Conservation (phyloP, 2,329 filamentous ascomycete species). For the Sclerotinia subarctica region DNA sequence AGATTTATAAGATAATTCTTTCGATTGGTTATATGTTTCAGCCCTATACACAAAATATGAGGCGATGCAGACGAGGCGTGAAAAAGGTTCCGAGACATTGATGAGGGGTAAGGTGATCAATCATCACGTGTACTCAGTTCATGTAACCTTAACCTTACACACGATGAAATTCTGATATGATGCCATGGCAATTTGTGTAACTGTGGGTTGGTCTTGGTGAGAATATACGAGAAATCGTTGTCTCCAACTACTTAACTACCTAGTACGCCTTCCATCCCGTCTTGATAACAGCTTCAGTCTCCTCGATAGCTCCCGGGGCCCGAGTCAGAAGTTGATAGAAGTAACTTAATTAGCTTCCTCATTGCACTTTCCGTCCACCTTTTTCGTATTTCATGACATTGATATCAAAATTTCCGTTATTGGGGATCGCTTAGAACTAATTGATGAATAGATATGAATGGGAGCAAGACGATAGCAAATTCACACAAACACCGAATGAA, state of each 20-base stretch:
- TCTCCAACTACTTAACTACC: too few relatives aligned
- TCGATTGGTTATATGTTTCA: slow-evolving; percentile 5
- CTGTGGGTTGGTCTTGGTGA: background rate
- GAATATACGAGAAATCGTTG: background rate
- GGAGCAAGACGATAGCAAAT: too few relatives aligned
- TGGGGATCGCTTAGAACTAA: too few relatives aligned
- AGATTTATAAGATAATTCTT: background rate
- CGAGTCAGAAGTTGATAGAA: background rate
- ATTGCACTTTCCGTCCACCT: too few relatives aligned
- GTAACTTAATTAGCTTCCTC: too few relatives aligned
- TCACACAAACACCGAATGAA: too few relatives aligned
- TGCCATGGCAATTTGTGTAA: background rate
- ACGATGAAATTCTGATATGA: background rate
- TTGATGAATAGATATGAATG: too few relatives aligned
- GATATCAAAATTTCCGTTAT: too few relatives aligned
- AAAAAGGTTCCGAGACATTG: background rate
- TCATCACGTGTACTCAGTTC: background rate
- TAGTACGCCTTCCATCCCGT: background rate
- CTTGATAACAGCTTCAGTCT: background rate
- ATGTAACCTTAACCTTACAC: background rate
- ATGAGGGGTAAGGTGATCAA: background rate
- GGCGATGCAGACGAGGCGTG: background rate
- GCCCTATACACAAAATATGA: background rate
- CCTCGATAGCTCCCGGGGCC: background rate
- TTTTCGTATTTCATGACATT: too few relatives aligned